Percentiles rank a stretch among this genome's conserved stretches.
phyloP scores from a whole-genome alignment of 768 basidiomycete species.

The Mycena venus region DNA sequence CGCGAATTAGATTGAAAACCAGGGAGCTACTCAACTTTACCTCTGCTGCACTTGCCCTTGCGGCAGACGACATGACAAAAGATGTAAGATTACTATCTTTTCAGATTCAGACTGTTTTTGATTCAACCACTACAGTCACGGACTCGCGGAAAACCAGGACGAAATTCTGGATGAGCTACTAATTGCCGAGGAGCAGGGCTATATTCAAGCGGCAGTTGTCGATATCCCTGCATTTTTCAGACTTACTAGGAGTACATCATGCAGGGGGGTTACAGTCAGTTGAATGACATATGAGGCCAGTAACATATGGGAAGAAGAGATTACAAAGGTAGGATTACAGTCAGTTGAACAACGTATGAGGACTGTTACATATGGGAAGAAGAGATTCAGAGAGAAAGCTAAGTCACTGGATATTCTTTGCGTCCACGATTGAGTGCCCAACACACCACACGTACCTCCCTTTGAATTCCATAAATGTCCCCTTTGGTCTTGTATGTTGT shows the following conservation, averaged over 20 bases:
- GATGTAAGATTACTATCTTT: not conserved
- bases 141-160: not conserved
- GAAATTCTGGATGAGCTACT: conserved; percentile 8
- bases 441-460: not conserved
- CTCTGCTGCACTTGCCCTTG: conserved; percentile 8
- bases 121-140: not conserved
- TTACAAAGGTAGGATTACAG: no score
- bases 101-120: not conserved
- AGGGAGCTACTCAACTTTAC: conserved; percentile 2
- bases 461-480: not conserved
- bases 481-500: not conserved
- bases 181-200: not conserved
- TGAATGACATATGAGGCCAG: no score
- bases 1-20: not conserved
- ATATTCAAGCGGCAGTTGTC: not conserved
- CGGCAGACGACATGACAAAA: conserved; percentile 26
- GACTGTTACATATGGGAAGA: no score
- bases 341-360: no score
- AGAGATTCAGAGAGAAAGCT: not conserved
- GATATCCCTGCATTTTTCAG: not conserved
- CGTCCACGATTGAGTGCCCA: not conserved
- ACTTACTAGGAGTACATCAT: no score
- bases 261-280: no score
- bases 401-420: not conserved
- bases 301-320: no score